These are phyloP conservation scores for Lophium mytilinum DNA, from an alignment of 495 filamentous ascomycete species.

Conservation along the genomic window DNA sequence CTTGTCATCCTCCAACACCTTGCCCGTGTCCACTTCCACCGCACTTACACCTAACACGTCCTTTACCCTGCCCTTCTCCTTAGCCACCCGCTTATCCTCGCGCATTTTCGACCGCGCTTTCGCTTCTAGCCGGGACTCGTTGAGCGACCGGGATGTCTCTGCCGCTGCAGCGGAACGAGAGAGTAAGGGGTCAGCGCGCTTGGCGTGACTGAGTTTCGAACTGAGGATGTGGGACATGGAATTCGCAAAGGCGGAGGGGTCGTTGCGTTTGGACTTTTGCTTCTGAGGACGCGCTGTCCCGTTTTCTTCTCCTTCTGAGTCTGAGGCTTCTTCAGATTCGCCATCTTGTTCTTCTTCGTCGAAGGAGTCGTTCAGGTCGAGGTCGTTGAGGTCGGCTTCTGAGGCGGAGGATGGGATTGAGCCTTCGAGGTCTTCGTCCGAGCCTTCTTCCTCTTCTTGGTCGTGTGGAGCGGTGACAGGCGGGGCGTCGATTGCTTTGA, in stretches of 20 bases:
- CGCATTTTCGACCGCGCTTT: constrained; percentile 70
- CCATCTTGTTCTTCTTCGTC: not conserved
- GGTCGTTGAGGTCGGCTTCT: too few relatives aligned
- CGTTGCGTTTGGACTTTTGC: constrained; percentile 65
- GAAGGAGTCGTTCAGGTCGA: too few relatives aligned
- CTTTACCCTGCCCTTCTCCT: constrained; percentile 80
- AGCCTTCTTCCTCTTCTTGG: not conserved
- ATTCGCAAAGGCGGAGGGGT: constrained; percentile 80
- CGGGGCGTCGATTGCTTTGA: too few relatives aligned
- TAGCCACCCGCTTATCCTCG: constrained; percentile 68
- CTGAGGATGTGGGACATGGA: constrained; percentile 85
- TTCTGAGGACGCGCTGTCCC: constrained; percentile 14
- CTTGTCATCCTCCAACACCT: constrained; percentile 70
- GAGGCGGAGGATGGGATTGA: not conserved
- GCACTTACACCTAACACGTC: constrained; percentile 61
- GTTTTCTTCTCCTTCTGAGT: not conserved
- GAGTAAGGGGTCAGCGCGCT: constrained; percentile 80
- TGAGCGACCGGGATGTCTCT: constrained; percentile 53
- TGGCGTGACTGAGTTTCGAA: constrained; percentile 71
- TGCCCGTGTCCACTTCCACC: constrained; percentile 40
- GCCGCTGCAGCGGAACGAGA: constrained; percentile 65
- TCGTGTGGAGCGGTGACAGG: not conserved
- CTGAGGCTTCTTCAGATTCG: constrained; percentile 1
- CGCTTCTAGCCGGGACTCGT: constrained; percentile 68
- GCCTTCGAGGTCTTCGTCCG: not conserved